Base-by-base conservation (phyloP, 2,329 filamentous ascomycete genomes). In the Hymenoscyphus infarciens region DNA sequence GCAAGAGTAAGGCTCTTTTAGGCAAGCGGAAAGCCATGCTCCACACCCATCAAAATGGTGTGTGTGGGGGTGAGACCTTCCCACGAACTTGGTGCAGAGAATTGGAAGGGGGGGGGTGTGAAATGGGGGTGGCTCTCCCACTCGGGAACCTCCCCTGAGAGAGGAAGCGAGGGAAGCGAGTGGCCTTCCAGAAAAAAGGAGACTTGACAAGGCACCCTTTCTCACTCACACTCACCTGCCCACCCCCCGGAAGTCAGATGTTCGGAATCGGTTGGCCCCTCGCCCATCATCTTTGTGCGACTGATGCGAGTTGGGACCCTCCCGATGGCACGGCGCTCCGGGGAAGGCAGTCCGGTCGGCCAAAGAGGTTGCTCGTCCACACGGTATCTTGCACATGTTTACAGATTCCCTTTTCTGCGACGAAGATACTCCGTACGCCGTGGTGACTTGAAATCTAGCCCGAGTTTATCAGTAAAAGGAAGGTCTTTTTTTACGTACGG, bases 1-100 rank as follows among this genome's bases (percentile, higher is more conserved):
- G 45, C 8, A 27, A 52, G 8, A n/a, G n/a, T 4, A 38, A 38
- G 35, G 13, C 35, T 38, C 13, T 5, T 15, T 38, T 38, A 27
- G 27, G 53, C 22, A 56, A 33, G 53, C 27, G 27, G 53, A 56
- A 33, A 56, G 53, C 53, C 53, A 56, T 56, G 53, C 53, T 56
- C 10, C 53, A 33, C 53, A 56, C 8, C 53, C 53, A 27, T 31
- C 29, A 31, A 31, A 31, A 31, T 31, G 29, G 53, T 16, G 11
- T 15, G 53, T 56, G 53, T 56, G 53, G 53, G 53, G 53, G 53
- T 33, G 53, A 56, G 53, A 56, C 53, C 15, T 13, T 56, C 53
- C 53, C 53, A 56, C 8, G 27, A 22, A 27, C 27, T 55, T 55
- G 53, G 35, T 38, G 35, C 5, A 38, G 5, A 38, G 13, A 38